Percentiles rank a stretch among this genome's conserved stretches.
phyloP scores from a whole-genome alignment of 768 basidiomycete species.

The Hemileccinum impolitum region DNA sequence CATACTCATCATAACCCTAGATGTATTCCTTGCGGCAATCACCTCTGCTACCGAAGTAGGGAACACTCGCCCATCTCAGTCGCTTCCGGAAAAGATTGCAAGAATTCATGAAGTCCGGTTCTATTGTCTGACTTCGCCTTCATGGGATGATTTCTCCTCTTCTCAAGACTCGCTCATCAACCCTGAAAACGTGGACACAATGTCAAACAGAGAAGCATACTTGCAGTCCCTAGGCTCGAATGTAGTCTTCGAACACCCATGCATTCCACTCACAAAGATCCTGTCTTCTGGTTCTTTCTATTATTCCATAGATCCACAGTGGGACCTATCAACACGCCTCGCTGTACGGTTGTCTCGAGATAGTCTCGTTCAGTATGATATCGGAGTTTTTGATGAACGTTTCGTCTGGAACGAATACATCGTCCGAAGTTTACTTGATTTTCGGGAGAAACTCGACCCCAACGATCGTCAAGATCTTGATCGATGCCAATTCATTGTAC shows the following conservation, averaged over 20 bases:
- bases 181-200: slow-evolving; percentile 52
- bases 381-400: slow-evolving; percentile 69
- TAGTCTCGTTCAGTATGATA: slow-evolving; percentile 41
- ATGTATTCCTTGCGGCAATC: slow-evolving; percentile 83
- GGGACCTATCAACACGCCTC: slow-evolving; percentile 89
- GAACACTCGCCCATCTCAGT: slow-evolving; percentile 59
- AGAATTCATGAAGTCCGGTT: slow-evolving; percentile 89
- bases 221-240: slow-evolving; percentile 37
- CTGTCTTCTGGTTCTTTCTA: slow-evolving; percentile 92
- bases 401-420: slow-evolving; percentile 97
- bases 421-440: slow-evolving; percentile 81
- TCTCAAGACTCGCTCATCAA: slow-evolving; percentile 51
- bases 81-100: slow-evolving; percentile 62
- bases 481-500: slow-evolving; percentile 77
- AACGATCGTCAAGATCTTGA: slow-evolving; percentile 75
- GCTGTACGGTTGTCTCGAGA: slow-evolving; percentile 62
- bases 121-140: slow-evolving; percentile 77
- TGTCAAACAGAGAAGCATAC: slow-evolving; percentile 43
- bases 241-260: slow-evolving; percentile 85
- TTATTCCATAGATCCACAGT: slow-evolving; percentile 75
- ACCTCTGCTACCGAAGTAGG: slow-evolving; percentile 75
- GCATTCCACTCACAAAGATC: slow-evolving; percentile 84
- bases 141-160: slow-evolving; percentile 75
- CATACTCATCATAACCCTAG: slow-evolving; percentile 35
- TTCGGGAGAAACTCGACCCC: slow-evolving; percentile 72